A percentile compares a stretch with the other conserved stretches of the same genome.
Conservation (phyloP, 1,139 yeast genomes). For the Pichia norvegensis region DNA sequence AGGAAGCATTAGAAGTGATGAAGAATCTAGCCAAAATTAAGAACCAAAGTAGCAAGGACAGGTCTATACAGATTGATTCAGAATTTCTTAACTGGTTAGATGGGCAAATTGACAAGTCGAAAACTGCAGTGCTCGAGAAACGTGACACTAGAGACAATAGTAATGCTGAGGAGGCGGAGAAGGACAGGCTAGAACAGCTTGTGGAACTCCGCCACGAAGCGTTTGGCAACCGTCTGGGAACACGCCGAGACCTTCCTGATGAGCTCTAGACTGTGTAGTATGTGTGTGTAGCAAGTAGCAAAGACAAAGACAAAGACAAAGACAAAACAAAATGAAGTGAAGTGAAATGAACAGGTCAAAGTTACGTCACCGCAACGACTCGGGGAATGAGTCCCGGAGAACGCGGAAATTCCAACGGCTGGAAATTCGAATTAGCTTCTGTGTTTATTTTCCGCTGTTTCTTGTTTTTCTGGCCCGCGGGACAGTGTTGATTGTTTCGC, state of each 20-base stretch:
- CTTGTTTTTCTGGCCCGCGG: too few species aligned
- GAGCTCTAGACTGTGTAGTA: constrained; percentile 33
- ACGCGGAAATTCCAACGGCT: too few species aligned
- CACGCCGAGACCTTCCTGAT: constrained; percentile 48
- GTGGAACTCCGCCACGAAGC: constrained; percentile 58
- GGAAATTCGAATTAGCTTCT: too few species aligned
- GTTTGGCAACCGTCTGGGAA: constrained; percentile 75
- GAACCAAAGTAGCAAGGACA: constrained; percentile 9
- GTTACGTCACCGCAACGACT: too few species aligned
- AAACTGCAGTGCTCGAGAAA: not conserved
- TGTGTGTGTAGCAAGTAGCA: not conserved
- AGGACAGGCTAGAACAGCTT: constrained; percentile 37
- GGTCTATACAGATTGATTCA: constrained; percentile 23
- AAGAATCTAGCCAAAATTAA: constrained; percentile 11
- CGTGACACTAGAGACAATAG: constrained; percentile 12
- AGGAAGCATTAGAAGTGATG: constrained; percentile 9
- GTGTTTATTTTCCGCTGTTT: too few species aligned
- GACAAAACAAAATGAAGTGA: too few species aligned
- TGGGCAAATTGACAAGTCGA: constrained; percentile 36
- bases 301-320: too few species aligned
- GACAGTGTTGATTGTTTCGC: too few species aligned
- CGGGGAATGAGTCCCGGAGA: too few species aligned
- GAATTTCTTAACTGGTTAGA: constrained; percentile 58
- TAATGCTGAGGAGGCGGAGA: constrained; percentile 21
- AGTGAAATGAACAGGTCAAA: too few species aligned